Percentiles rank a stretch among this genome's conserved stretches.
Conservation (phyloP, 2,329 filamentous ascomycete species). For the Tympanopsis confertula region DNA sequence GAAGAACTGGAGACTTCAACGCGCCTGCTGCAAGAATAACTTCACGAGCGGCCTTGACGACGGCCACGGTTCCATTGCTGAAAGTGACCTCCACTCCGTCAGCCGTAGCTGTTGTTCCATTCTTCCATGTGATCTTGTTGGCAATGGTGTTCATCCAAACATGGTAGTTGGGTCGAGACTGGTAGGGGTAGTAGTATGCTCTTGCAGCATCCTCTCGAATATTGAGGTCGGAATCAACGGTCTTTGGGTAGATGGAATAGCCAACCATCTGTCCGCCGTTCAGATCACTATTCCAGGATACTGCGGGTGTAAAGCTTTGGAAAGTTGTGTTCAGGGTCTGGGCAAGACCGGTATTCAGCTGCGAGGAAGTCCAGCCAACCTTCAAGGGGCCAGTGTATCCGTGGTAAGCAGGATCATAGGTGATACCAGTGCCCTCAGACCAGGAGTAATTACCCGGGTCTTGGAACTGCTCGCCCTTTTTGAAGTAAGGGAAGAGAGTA, state of each 20-base stretch:
- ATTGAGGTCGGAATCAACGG: conserved; percentile 20
- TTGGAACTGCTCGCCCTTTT: conserved; percentile 7
- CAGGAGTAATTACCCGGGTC: conserved; percentile 1
- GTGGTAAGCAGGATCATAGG: conserved; percentile 11
- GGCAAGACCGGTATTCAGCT: conserved; percentile 11
- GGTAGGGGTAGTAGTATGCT: conserved; percentile 31
- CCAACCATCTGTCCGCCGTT: conserved; percentile 30
- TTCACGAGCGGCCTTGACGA: not conserved
- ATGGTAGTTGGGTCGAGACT: conserved; percentile 24
- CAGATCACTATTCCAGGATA: conserved; percentile 24
- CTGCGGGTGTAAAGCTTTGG: conserved; percentile 12
- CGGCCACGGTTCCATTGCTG: conserved; percentile 8
- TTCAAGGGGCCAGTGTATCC: conserved; percentile 15
- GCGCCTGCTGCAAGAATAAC: not conserved
- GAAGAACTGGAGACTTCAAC: not conserved
- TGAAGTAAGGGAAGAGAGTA: conserved; percentile 12
- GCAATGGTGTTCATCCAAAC: conserved; percentile 27
- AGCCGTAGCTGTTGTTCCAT: conserved; percentile 6
- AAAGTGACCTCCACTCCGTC: conserved; percentile 16
- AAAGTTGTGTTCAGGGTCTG: conserved; percentile 21
- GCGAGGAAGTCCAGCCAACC: conserved; percentile 10
- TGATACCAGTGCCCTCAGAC: conserved; percentile 1
- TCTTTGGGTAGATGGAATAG: conserved; percentile 26
- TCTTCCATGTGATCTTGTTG: conserved; percentile 23
- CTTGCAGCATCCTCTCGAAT: conserved; percentile 31